Conservation (phyloP, 345 rosid genomes). For the Erucastrum elatum region DNA sequence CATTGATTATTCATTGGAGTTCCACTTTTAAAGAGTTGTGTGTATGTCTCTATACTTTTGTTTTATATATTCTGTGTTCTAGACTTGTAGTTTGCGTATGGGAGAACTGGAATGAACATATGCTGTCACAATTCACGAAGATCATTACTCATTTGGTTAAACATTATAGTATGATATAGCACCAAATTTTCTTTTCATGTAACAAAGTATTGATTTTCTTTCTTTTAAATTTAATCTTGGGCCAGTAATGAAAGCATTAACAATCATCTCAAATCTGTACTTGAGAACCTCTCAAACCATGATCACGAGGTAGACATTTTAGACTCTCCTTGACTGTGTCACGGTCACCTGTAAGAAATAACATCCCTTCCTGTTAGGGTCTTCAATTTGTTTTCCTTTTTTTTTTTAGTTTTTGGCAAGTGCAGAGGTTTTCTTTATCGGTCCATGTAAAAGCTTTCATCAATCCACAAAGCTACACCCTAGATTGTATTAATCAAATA, state of each 20-base stretch:
- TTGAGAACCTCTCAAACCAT: neutral
- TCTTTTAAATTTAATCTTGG: neutral
- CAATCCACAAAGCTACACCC: neutral
- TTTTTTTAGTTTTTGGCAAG: neutral
- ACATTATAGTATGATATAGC: neutral
- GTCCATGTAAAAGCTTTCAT: neutral
- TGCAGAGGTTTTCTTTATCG: neutral
- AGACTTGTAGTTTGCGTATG: neutral
- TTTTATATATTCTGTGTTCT: neutral
- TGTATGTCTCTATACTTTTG: neutral
- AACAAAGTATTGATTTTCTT: neutral
- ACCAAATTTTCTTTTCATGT: neutral
- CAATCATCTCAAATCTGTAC: neutral
- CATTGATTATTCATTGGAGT: neutral
- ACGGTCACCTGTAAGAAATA: constrained; percentile 15
- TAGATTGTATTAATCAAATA: neutral
- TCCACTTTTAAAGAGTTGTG: neutral
- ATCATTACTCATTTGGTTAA: neutral
- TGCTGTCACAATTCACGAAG: too few species aligned
- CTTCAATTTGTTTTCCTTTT: neutral
- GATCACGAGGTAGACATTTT: neutral
- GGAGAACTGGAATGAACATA: neutral
- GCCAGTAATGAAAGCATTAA: neutral
- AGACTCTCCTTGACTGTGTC: constrained; percentile 25
- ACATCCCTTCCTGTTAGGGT: neutral